Base-by-base conservation (phyloP, 306 rosid genomes). In the Macrotyloma uniflorum region DNA sequence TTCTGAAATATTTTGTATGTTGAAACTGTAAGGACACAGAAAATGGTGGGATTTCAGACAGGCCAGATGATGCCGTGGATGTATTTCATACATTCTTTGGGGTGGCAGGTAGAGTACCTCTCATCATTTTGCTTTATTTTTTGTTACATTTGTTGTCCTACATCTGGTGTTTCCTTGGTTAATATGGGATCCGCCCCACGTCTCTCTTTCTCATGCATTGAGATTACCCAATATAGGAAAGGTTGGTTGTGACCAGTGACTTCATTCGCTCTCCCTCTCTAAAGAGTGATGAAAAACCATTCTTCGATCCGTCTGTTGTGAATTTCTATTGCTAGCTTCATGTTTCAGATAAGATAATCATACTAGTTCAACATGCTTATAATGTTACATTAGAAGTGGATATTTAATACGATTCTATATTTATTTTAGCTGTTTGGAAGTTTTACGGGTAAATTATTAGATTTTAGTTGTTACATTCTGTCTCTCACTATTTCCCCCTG, bases 61-160 rank as follows among this genome's bases (percentile, higher is more conserved):
- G 97, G 84, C 98, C 96, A 22, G 93, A 95, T 78, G 99, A 89
- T 85, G 98, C 96, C 0, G 97, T 91, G 69, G 99, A 95, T 82
- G 91, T 93, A 72, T 95, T 80, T 70, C 98, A 93, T 74, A 91
- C 96, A 4, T 95, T 85, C 88, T 95, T 93, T 11, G 97, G 97
- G 35, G 89, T 95, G 54, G 97, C 98, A 11, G 97, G 98, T 93
- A 83, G 36, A 28, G 14, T 42, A 55, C 63, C 72, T 53, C 51
- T 5, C 51, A 16, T 54, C 43, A 15, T 82, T 57, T 75, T 53
- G 22, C 23, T 14, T 71, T 8, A 7, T 1, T 42, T 57, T 9
- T 67, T 14, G 7, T 9, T 22, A 70, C 62, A 23, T 58, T 35
- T 43, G 16, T 71, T 63, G 8, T 76, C 74, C 63, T 57, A 67